Base-by-base conservation (phyloP, 306 rosid species). In the Hylodesmum podocarpum region DNA sequence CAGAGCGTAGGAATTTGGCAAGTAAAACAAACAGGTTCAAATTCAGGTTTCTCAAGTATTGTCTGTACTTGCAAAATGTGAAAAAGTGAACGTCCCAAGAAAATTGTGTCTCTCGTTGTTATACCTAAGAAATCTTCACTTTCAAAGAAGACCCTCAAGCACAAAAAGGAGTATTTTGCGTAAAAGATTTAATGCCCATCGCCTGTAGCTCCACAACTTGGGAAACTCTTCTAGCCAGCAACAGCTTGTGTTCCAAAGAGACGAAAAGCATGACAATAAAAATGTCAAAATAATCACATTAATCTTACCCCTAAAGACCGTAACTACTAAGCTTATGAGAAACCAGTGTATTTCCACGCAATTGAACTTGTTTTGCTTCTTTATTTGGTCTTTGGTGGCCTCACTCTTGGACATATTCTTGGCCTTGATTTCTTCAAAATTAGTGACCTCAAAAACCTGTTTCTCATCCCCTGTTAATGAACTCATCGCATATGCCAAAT, bases 221-320 rank as follows among this genome's bases (percentile, higher is more conserved):
- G 61, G 70, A 58, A 31, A 72, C 6, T 41, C 49, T 55, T 83
- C 81, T 49, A 2, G 39, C 59, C 47, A 2, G 29, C 47, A 55
- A 73, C 8, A 46, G 19, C 71, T 7, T 24, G 71, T 53, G 4
- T 31, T 61, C 62, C 67, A 77, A 47, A 76, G 47, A 58, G 77
- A 73, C 8, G 73, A 50, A 51, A 84, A 50, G 75, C 61, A 94
- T 2, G 89, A 49, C 84, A 86, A 87, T 4, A 83, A 68, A 53
- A 83, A 85, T 1, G 92, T 81, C 83, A 83, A 83, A 11, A 91
- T 16, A 41, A 85, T 69, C 8, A 82, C 90, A 59, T 55, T 61
- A 27, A 41, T 10, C 88, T 80, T 92, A 13, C 96, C 97, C 65
- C 84, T 82, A 39, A 83, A 27, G 9, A 89, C 73, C 8, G 93